Conservation (phyloP, 2,329 filamentous ascomycete genomes). For the Paracamarosporium sp. region DNA sequence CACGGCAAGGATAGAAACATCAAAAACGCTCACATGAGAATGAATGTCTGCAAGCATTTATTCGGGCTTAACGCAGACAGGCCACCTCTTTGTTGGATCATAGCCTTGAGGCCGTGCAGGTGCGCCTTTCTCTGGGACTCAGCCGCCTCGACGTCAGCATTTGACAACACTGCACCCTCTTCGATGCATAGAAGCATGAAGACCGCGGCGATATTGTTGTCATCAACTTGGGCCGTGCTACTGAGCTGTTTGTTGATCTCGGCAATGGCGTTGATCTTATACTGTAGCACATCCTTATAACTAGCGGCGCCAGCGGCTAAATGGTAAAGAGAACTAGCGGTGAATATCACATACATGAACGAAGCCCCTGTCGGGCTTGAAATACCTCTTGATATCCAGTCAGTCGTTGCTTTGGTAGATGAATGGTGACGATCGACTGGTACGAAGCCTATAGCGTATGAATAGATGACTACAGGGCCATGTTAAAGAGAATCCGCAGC, state of each 20-base stretch:
- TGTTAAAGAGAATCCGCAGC: slow-evolving; percentile 13
- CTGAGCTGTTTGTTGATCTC: slow-evolving; percentile 37
- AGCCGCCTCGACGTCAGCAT: slow-evolving; percentile 26
- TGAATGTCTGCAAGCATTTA: slow-evolving; percentile 37
- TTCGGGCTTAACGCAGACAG: slow-evolving; percentile 34
- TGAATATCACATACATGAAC: slow-evolving; percentile 39
- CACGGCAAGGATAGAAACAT: background rate
- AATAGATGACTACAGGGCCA: slow-evolving; percentile 24
- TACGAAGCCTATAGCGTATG: slow-evolving; percentile 28
- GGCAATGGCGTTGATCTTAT: slow-evolving; percentile 36
- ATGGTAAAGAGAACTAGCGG: slow-evolving; percentile 30
- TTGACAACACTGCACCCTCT: slow-evolving; percentile 34
- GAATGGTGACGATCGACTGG: slow-evolving; percentile 33
- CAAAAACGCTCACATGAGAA: slow-evolving; percentile 35
- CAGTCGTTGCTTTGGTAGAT: slow-evolving; percentile 24
- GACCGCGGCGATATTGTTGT: slow-evolving; percentile 42
- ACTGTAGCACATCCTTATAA: slow-evolving; percentile 19
- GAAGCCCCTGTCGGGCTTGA: slow-evolving; percentile 30
- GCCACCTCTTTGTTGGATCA: slow-evolving; percentile 44
- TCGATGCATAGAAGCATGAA: slow-evolving; percentile 40
- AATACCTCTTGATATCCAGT: slow-evolving; percentile 35
- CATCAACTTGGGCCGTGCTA: slow-evolving; percentile 26
- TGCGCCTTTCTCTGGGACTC: slow-evolving; percentile 30
- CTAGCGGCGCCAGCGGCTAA: slow-evolving; percentile 18
- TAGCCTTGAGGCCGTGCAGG: slow-evolving; percentile 36